Conservation (phyloP, 2,329 filamentous ascomycete genomes). For the Exophiala sp. region DNA sequence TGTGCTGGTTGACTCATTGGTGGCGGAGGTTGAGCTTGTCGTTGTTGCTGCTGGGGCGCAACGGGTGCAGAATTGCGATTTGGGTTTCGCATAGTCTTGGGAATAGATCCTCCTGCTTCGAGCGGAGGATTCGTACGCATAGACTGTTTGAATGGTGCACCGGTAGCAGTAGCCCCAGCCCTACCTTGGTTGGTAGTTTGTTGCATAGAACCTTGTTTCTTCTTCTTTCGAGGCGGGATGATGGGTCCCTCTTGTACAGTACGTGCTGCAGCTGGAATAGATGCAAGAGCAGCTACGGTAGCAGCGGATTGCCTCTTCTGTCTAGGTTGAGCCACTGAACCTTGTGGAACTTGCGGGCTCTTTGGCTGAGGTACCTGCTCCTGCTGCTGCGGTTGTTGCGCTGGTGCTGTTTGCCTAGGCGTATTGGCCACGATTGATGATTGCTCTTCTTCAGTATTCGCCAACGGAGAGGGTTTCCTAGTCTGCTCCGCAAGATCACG, state of each 20-base stretch:
- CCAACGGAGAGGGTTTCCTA: conserved; percentile 2
- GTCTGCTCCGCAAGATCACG: conserved; percentile 26
- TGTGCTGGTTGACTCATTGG: conserved; percentile 10
- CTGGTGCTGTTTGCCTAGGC: neutral
- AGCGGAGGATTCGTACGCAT: conserved; percentile 19
- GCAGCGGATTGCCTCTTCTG: conserved; percentile 22
- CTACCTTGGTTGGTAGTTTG: conserved; percentile 3
- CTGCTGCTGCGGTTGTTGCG: neutral
- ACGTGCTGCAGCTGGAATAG: conserved; percentile 8
- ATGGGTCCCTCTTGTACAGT: conserved; percentile 5
- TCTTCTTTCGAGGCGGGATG: conserved; percentile 10
- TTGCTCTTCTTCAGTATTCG: neutral
- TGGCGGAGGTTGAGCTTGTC: conserved; percentile 5
- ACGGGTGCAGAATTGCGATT: conserved; percentile 10
- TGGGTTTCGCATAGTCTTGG: conserved; percentile 21
- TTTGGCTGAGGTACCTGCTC: neutral
- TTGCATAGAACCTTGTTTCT: conserved; percentile 4
- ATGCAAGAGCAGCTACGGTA: conserved; percentile 16
- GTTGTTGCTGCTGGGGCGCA: neutral
- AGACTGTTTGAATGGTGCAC: conserved; percentile 23
- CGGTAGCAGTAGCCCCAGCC: conserved; percentile 6
- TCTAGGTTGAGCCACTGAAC: conserved; percentile 5
- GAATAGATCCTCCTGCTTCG: conserved; percentile 15
- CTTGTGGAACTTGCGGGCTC: neutral
- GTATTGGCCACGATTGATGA: neutral